Percentiles rank a stretch among this genome's conserved stretches.
Conservation (phyloP, 73 alveolate genomes). For the Urostyla sp. region DNA sequence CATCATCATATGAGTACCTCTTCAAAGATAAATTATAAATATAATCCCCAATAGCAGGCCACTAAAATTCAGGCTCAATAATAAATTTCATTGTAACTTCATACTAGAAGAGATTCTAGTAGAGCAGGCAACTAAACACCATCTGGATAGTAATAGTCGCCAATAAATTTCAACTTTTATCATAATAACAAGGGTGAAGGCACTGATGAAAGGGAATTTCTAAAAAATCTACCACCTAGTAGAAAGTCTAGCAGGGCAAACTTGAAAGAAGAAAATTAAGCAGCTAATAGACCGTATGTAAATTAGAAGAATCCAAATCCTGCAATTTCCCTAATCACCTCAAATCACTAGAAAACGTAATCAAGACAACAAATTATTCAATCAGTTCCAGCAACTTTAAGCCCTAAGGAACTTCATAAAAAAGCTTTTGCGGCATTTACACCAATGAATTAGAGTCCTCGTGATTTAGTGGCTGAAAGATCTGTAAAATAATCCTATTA, state of each 20-base stretch:
- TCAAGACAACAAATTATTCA: conserved; percentile 6
- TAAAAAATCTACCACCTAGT: not conserved
- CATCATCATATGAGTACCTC: conserved; percentile 23
- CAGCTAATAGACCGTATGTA: conserved; percentile 33
- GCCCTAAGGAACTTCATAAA: conserved; percentile 34
- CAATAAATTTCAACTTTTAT: conserved; percentile 30
- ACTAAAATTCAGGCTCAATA: conserved; percentile 21
- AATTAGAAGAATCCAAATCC: conserved; percentile 36
- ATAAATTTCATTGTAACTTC: conserved; percentile 3
- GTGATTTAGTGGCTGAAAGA: not conserved
- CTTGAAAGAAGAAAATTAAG: conserved; percentile 16
- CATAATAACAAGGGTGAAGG: conserved; percentile 3
- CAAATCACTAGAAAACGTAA: not conserved
- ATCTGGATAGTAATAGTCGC: conserved; percentile 4
- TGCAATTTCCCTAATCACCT: conserved; percentile 32
- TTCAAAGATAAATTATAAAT: conserved; percentile 4
- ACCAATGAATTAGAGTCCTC: not conserved
- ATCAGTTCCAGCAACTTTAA: conserved; percentile 25
- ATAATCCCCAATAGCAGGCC: not conserved
- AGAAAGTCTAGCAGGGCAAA: conserved; percentile 38
- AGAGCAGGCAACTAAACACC: conserved; percentile 33
- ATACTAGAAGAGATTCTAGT: conserved; percentile 19
- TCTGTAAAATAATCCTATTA: not conserved
- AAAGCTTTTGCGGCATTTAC: conserved; percentile 6
- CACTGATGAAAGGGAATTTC: not conserved